These are phyloP conservation scores for Allomyces arbusculus DNA, from an alignment of 192 early-diverging fungal genomes.

Conservation along the genomic window DNA sequence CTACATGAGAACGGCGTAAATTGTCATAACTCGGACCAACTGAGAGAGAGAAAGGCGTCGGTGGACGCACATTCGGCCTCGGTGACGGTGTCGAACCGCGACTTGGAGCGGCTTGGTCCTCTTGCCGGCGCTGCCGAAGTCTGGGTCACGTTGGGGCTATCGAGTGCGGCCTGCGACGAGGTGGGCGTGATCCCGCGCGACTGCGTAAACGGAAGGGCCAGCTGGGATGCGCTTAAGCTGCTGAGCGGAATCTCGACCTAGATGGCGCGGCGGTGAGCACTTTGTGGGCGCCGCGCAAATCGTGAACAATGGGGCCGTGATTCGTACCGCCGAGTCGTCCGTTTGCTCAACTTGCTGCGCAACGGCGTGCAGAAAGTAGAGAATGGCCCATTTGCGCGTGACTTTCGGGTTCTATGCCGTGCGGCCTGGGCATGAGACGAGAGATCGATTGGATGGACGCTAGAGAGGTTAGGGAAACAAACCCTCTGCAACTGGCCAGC, in stretches of 20 bases:
- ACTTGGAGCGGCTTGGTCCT: slow-evolving; percentile 2
- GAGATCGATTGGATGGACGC: neutral
- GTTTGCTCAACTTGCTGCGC: slow-evolving; percentile 13
- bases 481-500: slow-evolving; percentile 23
- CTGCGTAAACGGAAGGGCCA: neutral
- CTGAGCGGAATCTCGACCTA: neutral
- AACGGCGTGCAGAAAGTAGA: slow-evolving; percentile 29
- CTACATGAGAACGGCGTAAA: neutral
- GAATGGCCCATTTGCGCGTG: slow-evolving; percentile 31
- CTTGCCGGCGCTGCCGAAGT: slow-evolving; percentile 6
- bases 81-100: neutral
- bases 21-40: too few species aligned
- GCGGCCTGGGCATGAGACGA: neutral
- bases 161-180: neutral
- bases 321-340: slow-evolving; percentile 2
- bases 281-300: slow-evolving; percentile 7
- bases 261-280: slow-evolving; percentile 4
- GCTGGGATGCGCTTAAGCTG: neutral
- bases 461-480: slow-evolving; percentile 11
- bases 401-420: slow-evolving; percentile 3
- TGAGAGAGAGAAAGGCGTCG: too few species aligned
- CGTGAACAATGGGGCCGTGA: slow-evolving; percentile 1
- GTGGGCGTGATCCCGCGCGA: neutral
- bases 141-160: slow-evolving; percentile 2
- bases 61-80: neutral